These are phyloP conservation scores for Fistulina hepatica DNA, from an alignment of 1,284 basidiomycete species.

Conservation along the genomic window DNA sequence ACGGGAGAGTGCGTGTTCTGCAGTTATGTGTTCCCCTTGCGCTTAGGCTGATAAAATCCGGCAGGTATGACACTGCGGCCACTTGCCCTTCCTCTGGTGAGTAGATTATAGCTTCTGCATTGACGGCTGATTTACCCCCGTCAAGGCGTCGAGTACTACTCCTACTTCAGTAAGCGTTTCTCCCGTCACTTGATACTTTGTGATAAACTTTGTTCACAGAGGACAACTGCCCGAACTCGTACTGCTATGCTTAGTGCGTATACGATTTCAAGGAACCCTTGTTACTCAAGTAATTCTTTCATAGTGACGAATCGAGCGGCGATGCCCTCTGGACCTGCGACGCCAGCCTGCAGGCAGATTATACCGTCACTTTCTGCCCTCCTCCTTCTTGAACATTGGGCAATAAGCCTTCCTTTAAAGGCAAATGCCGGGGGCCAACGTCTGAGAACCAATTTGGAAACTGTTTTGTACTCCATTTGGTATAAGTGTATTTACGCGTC, in stretches of 20 bases:
- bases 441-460: too few relatives aligned
- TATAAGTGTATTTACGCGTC: too few relatives aligned
- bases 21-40: slow-evolving; percentile 29
- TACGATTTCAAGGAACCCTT: too few relatives aligned
- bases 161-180: slow-evolving; percentile 38
- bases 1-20: neutral
- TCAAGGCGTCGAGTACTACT: slow-evolving; percentile 34
- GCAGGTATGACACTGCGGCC: slow-evolving; percentile 33
- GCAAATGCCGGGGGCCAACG: too few relatives aligned
- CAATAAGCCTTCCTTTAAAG: too few relatives aligned
- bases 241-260: slow-evolving; percentile 50
- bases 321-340: slow-evolving; percentile 1
- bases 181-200: slow-evolving; percentile 4
- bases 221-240: slow-evolving; percentile 39
- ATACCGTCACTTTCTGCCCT: slow-evolving; percentile 43
- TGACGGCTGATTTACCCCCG: slow-evolving; percentile 6
- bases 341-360: slow-evolving; percentile 25
- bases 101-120: too few relatives aligned
- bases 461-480: too few relatives aligned
- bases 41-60: too few relatives aligned
- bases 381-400: too few relatives aligned
- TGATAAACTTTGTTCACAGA: slow-evolving; percentile 19
- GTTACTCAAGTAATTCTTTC: too few relatives aligned
- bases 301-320: neutral
- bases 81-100: slow-evolving; percentile 42